Percentiles rank a stretch among this genome's conserved stretches.
Evolutionary conservation across 768 basidiomycete genomes (phyloP).

Genomic region (Candolleomyces efflorescens): DNA sequence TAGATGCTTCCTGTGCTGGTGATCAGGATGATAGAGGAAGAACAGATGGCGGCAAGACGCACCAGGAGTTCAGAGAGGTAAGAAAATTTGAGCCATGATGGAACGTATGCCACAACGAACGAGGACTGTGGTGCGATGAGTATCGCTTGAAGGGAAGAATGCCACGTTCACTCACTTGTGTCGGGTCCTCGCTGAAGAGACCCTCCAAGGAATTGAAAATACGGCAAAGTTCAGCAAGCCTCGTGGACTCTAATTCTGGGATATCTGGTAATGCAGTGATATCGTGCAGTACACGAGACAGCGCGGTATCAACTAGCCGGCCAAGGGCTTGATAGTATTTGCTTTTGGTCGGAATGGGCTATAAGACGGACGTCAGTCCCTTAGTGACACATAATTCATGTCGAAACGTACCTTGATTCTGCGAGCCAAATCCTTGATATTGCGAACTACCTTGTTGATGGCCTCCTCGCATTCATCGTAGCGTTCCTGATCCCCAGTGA

Average conservation of each 20-base stretch:
- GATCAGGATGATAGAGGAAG: not conserved
- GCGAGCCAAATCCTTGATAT: constrained; percentile 60
- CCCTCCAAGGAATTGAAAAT: constrained; percentile 78
- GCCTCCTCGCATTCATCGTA: constrained; percentile 75
- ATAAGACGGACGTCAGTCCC: not conserved
- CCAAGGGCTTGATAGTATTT: constrained; percentile 75
- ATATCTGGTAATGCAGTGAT: constrained; percentile 81
- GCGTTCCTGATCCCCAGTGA: constrained; percentile 65
- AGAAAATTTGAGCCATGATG: constrained; percentile 92
- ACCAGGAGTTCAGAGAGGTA: constrained; percentile 92
- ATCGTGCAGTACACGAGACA: constrained; percentile 65
- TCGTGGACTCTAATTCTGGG: constrained; percentile 80
- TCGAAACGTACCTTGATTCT: constrained; percentile 62
- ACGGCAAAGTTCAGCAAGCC: constrained; percentile 76
- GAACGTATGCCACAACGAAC: constrained; percentile 80
- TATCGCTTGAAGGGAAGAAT: not conserved
- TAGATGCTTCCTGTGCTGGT: constrained; percentile 76
- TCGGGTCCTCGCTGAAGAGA: constrained; percentile 65
- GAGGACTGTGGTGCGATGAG: constrained; percentile 46
- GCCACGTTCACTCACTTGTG: constrained; percentile 39
- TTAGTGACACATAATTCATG: not conserved
- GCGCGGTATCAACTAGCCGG: constrained; percentile 58
- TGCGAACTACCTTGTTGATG: constrained; percentile 55
- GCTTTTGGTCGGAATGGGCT: constrained; percentile 68
- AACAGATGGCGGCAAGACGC: constrained; percentile 22